Conservation (phyloP, 257 asterid genomes). For the Ophiorrhiza pumila region DNA sequence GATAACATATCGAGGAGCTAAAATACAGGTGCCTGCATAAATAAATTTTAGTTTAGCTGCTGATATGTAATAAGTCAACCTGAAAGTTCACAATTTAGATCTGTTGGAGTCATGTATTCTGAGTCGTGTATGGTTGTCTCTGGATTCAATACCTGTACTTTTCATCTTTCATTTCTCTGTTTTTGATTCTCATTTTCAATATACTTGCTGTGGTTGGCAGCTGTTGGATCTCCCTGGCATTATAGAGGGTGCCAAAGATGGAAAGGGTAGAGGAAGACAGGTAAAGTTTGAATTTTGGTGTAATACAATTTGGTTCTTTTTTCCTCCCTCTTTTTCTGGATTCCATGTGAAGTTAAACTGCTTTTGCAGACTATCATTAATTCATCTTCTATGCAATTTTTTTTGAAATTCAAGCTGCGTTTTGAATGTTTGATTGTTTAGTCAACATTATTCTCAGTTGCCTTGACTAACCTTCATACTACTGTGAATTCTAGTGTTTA, state of each 20-base stretch:
- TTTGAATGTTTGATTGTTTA: not conserved
- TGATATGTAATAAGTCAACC: not conserved
- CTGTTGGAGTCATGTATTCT: not conserved
- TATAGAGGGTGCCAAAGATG: conserved; percentile 99
- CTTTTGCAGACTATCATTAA: not conserved
- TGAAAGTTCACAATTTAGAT: not conserved
- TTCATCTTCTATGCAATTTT: not conserved
- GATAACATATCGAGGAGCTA: conserved; percentile 90
- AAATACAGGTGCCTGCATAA: conserved; percentile 65
- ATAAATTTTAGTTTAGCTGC: not conserved
- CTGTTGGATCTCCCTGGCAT: conserved; percentile 96
- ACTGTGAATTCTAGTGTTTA: not conserved
- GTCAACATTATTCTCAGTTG: not conserved
- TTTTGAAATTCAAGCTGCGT: not conserved
- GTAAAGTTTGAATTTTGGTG: conserved; percentile 33
- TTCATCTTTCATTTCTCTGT: not conserved
- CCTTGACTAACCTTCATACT: not conserved
- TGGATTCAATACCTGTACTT: not conserved
- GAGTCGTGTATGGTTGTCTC: not conserved
- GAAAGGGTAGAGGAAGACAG: conserved; percentile 99
- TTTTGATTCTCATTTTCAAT: conserved; percentile 11
- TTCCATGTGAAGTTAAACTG: not conserved
- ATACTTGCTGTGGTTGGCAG: conserved; percentile 41
- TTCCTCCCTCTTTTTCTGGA: conserved; percentile 1
- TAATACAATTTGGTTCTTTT: not conserved